Evolutionary conservation across 371 early-diverging fungal species (phyloP).

Genomic region (Rhizomucor miehei): DNA sequence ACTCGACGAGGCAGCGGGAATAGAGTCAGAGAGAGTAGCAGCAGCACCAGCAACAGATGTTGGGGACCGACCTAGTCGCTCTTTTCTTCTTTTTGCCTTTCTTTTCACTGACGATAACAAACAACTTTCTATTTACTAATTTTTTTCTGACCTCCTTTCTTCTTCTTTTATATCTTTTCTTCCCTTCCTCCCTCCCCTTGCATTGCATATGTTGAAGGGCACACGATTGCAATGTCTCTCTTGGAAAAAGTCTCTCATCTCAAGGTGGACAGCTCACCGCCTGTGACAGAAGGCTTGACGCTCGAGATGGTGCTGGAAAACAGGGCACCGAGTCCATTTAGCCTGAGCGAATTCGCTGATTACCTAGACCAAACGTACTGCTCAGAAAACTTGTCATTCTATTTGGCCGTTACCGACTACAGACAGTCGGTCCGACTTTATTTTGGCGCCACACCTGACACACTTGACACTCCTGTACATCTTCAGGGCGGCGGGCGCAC

Average conservation of each 20-base stretch:
- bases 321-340: slow-evolving; percentile 24
- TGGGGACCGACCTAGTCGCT: too few species aligned
- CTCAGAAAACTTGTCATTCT: slow-evolving; percentile 34
- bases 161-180: background rate
- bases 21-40: too few species aligned
- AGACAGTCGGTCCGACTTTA: slow-evolving; percentile 12
- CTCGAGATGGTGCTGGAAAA: slow-evolving; percentile 33
- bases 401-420: slow-evolving; percentile 31
- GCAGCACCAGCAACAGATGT: too few species aligned
- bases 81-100: too few species aligned
- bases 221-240: too few species aligned
- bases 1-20: too few species aligned
- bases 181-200: background rate
- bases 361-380: slow-evolving; percentile 36
- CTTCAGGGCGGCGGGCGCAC: background rate
- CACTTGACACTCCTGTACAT: slow-evolving; percentile 5
- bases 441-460: slow-evolving; percentile 13
- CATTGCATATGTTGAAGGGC: too few species aligned
- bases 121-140: too few species aligned
- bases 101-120: too few species aligned
- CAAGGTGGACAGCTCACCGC: background rate
- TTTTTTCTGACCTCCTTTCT: too few species aligned
- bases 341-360: slow-evolving; percentile 30
- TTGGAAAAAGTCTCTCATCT: background rate
- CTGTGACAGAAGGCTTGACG: slow-evolving; percentile 20